Evolutionary conservation across 768 basidiomycete genomes (phyloP).

Genomic region (Paxillus involutus): DNA sequence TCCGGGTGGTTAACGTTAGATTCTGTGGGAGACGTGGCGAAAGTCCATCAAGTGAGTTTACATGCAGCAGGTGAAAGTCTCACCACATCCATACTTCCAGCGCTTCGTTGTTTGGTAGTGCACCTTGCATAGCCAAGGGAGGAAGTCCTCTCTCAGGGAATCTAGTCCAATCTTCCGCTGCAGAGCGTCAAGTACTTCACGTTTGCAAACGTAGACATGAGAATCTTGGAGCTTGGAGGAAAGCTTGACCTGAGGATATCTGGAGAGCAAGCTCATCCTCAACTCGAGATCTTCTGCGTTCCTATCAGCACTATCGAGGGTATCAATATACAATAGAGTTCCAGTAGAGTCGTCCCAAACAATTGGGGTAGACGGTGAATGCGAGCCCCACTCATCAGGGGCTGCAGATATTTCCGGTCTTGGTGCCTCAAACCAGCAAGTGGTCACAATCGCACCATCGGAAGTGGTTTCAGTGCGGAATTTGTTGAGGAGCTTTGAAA

Average conservation of each 20-base stretch:
- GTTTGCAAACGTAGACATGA: slow-evolving; percentile 87
- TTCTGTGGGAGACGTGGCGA: slow-evolving; percentile 42
- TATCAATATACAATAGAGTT: slow-evolving; percentile 74
- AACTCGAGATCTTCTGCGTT: slow-evolving; percentile 73
- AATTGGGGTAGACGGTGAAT: slow-evolving; percentile 48
- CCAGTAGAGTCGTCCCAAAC: slow-evolving; percentile 66
- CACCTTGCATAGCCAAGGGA: slow-evolving; percentile 90
- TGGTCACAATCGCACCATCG: slow-evolving; percentile 61
- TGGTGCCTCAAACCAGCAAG: slow-evolving; percentile 60
- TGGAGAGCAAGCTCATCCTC: slow-evolving; percentile 74
- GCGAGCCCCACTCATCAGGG: slow-evolving; percentile 67
- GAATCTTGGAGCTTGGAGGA: slow-evolving; percentile 76
- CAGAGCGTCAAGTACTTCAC: slow-evolving; percentile 69
- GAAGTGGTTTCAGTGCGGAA: slow-evolving; percentile 73
- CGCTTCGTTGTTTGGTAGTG: slow-evolving; percentile 69
- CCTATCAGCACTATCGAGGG: slow-evolving; percentile 63
- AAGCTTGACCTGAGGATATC: slow-evolving; percentile 70
- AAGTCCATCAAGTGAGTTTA: background rate
- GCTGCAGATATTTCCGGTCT: slow-evolving; percentile 52
- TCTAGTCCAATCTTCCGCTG: slow-evolving; percentile 69
- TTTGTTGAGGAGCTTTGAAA: slow-evolving; percentile 72
- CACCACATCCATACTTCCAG: slow-evolving; percentile 60
- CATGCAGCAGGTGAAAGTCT: slow-evolving; percentile 7
- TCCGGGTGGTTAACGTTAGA: slow-evolving; percentile 35
- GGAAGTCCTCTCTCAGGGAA: slow-evolving; percentile 85